Evolutionary conservation across 495 filamentous ascomycete genomes (phyloP).

Genomic region (Hypoxylon rickii): DNA sequence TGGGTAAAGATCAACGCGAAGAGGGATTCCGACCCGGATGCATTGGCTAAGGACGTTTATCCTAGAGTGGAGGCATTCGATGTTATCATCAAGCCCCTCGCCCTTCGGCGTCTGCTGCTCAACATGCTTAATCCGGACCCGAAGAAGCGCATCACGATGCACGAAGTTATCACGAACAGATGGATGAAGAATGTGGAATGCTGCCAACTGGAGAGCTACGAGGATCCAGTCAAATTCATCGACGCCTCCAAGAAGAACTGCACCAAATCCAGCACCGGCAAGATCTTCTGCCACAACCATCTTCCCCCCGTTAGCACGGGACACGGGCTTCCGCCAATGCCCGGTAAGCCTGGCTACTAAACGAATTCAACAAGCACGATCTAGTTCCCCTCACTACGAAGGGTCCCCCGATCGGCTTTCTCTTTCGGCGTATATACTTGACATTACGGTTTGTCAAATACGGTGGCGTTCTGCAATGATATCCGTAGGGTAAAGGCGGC

Average conservation of each 20-base stretch:
- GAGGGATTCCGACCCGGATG: slow-evolving; percentile 50
- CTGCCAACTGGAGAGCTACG: slow-evolving; percentile 66
- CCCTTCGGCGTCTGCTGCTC: slow-evolving; percentile 66
- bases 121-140: slow-evolving; percentile 79
- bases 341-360: slow-evolving; percentile 52
- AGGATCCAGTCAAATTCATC: slow-evolving; percentile 55
- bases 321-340: slow-evolving; percentile 54
- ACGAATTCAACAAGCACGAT: background rate
- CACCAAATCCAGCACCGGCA: slow-evolving; percentile 43
- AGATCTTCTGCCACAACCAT: slow-evolving; percentile 57
- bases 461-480: slow-evolving; percentile 27
- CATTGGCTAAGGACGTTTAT: slow-evolving; percentile 51
- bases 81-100: slow-evolving; percentile 54
- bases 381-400: background rate
- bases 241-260: slow-evolving; percentile 57
- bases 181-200: slow-evolving; percentile 73
- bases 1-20: slow-evolving; percentile 65
- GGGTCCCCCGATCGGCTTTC: background rate
- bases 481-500: slow-evolving; percentile 18
- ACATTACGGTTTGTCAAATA: slow-evolving; percentile 9
- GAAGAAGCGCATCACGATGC: slow-evolving; percentile 64
- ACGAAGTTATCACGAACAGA: slow-evolving; percentile 61
- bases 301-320: slow-evolving; percentile 47
- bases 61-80: slow-evolving; percentile 58
- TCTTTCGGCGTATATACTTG: slow-evolving; percentile 9